phyloP scores from a whole-genome alignment of 2,329 filamentous ascomycete species.

The Trichoderma guizhouense region DNA sequence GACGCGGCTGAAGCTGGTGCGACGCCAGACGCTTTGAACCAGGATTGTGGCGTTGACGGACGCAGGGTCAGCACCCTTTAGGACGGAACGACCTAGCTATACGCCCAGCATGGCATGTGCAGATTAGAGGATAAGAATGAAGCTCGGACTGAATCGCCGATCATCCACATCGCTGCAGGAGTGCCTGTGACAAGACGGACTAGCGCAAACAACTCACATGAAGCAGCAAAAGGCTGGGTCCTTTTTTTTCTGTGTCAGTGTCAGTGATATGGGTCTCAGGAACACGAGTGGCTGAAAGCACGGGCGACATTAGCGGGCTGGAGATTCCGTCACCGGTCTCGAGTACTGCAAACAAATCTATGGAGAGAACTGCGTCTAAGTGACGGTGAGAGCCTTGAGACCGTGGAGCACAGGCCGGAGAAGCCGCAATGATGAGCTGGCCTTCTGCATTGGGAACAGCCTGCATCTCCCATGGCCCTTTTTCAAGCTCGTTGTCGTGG shows the following conservation, averaged over 20 bases:
- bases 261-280: neutral
- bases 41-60: neutral
- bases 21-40: neutral
- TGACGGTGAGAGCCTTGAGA: slow-evolving; percentile 12
- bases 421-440: slow-evolving; percentile 28
- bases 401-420: slow-evolving; percentile 8
- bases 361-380: slow-evolving; percentile 2
- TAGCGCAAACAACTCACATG: slow-evolving; percentile 9
- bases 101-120: neutral
- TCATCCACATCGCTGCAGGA: slow-evolving; percentile 14
- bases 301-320: slow-evolving; percentile 6
- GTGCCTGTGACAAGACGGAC: slow-evolving; percentile 2
- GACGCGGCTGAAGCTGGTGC: neutral
- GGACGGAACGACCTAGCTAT: neutral
- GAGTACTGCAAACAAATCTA: neutral
- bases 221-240: neutral
- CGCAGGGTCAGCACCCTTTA: neutral
- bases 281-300: slow-evolving; percentile 2
- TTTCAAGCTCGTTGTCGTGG: neutral
- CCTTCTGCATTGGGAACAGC: slow-evolving; percentile 33
- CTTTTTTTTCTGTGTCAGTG: neutral
- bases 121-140: neutral
- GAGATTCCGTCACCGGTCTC: slow-evolving; percentile 2
- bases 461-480: slow-evolving; percentile 25
- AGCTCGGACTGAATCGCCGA: slow-evolving; percentile 14